These are phyloP conservation scores for Meyerozyma guilliermondii DNA, from an alignment of 1,139 yeast genomes.

Conservation along the genomic window DNA sequence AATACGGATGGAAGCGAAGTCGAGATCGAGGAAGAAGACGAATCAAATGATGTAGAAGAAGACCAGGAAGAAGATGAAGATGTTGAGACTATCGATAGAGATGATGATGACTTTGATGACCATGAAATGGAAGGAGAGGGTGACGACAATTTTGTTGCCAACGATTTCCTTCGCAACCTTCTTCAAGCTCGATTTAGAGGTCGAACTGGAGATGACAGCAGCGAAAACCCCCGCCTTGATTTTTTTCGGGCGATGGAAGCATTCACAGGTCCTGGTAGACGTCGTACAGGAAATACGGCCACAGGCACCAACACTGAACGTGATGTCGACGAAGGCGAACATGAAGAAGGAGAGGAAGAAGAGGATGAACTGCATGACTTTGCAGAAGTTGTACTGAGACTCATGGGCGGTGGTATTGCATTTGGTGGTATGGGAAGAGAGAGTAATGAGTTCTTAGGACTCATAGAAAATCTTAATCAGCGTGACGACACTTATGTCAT, in stretches of 20 bases:
- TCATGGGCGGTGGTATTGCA: slow-evolving; percentile 33
- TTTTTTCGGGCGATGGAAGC: slow-evolving; percentile 25
- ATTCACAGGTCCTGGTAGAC: slow-evolving; percentile 15
- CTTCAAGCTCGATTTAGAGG: slow-evolving; percentile 2
- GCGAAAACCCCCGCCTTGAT: slow-evolving; percentile 20
- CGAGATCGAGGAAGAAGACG: slow-evolving; percentile 8
- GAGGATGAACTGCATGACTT: slow-evolving; percentile 16
- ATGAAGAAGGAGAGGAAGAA: slow-evolving; percentile 3
- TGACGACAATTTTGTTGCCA: slow-evolving; percentile 14
- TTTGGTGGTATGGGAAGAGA: slow-evolving; percentile 25
- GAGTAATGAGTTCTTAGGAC: slow-evolving; percentile 30
- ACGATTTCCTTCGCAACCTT: slow-evolving; percentile 5
- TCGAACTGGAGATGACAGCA: not conserved
- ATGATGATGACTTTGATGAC: slow-evolving; percentile 14
- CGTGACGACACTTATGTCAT: slow-evolving; percentile 44
- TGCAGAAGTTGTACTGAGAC: slow-evolving; percentile 33
- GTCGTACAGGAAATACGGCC: slow-evolving; percentile 3
- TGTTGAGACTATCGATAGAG: slow-evolving; percentile 4
- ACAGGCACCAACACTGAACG: slow-evolving; percentile 5
- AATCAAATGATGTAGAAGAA: slow-evolving; percentile 10
- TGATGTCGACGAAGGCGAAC: slow-evolving; percentile 3
- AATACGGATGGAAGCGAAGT: not conserved
- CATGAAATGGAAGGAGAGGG: slow-evolving; percentile 12
- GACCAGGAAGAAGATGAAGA: slow-evolving; percentile 17
- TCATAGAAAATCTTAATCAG: slow-evolving; percentile 38